phyloP scores from a whole-genome alignment of 129 eudicot species.

The Flaveria brownii region DNA sequence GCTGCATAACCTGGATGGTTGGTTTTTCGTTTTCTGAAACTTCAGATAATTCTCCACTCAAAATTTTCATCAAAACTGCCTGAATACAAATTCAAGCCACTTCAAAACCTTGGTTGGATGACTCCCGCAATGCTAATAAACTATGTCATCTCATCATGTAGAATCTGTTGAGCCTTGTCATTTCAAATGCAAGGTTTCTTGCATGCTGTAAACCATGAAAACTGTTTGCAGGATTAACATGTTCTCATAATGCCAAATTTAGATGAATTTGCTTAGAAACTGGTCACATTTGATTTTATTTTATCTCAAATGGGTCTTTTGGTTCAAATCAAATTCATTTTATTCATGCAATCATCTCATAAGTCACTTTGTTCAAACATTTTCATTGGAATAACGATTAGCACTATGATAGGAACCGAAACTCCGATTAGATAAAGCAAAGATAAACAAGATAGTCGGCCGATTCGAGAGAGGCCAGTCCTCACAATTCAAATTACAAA shows the following conservation, averaged over 20 bases:
- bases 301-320: neutral
- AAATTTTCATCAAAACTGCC: neutral
- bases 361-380: too few relatives aligned
- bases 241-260: neutral
- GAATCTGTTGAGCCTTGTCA: neutral
- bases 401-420: too few relatives aligned
- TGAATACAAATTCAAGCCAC: neutral
- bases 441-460: too few relatives aligned
- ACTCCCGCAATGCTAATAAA: neutral
- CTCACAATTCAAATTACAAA: too few relatives aligned
- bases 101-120: neutral
- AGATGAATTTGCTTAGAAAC: too few relatives aligned
- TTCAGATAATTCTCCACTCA: neutral
- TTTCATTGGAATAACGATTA: too few relatives aligned
- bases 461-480: too few relatives aligned
- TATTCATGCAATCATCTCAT: too few relatives aligned
- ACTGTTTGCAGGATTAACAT: neutral
- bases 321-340: too few relatives aligned
- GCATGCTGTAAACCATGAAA: neutral
- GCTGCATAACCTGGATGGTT: neutral
- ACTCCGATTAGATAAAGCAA: too few relatives aligned
- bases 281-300: neutral
- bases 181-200: neutral
- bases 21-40: neutral
- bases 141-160: neutral